Evolutionary conservation across 768 basidiomycete species (phyloP), one percentile per base, ranked within the genome.

Genomic region (Exsudoporus frostii): DNA sequence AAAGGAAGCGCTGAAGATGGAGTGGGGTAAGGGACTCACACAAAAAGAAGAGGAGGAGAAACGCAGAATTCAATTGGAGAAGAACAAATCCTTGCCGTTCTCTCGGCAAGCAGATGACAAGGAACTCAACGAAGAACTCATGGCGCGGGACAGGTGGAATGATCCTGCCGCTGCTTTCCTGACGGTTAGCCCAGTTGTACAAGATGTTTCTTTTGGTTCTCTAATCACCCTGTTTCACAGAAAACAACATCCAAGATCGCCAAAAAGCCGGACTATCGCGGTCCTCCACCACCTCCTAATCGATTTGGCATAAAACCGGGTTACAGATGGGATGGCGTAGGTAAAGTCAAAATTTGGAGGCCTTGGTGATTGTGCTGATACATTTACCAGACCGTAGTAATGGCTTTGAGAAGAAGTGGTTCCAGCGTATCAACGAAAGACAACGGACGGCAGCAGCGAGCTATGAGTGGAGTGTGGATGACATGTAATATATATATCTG

Each of bases 251-350:
- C 77, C 0, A 90, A 90, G 61, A 91, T 85, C 1, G 86, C 92
- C 2, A 81, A 81, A 48, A 84, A 78, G 71, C 97, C 96, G 9
- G 85, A 87, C 67, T 98, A 98, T 68, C 76, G 71, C 17, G 94
- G 95, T 13, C 92, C 95, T 1, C 82, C 87, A 0, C 91, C 92
- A 1, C 88, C 93, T 14, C 95, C 96, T 8, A 98, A 99, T 73
- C 85, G 97, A 7, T 98, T 96, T 68, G 88, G 88, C 22, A 98
- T 99, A 57, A 88, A 82, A 58, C 97, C 97, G 24, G 97, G 97
- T 1, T 92, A 94, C 68, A 79, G 96, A 65, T 99, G 97, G 97
- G 97, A 99, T 68, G 97, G 97, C 27, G 97, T 98, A 57, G 95
- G 95, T 92, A 56, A 58, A 80, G 76, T 49, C 45, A 36, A 41